Percentiles rank a stretch among this genome's conserved stretches.
Conservation (phyloP, 495 filamentous ascomycete species). For the Neurospora sp. region DNA sequence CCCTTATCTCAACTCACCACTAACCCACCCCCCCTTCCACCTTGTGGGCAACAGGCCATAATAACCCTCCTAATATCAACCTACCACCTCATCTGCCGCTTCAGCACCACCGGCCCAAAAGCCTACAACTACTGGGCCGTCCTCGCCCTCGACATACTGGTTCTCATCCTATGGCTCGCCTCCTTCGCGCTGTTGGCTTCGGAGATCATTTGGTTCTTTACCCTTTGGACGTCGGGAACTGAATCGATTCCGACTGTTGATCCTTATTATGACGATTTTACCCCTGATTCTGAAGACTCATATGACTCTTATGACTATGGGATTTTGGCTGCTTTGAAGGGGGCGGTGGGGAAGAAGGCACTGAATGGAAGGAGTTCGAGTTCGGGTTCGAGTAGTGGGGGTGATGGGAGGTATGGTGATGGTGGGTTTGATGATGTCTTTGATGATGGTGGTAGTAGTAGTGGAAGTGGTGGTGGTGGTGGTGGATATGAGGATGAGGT, state of each 20-base stretch:
- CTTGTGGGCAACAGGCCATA: slow-evolving; percentile 21
- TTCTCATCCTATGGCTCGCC: slow-evolving; percentile 37
- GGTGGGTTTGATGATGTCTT: neutral
- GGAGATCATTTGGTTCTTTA: slow-evolving; percentile 17
- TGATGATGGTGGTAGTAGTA: too few relatives aligned
- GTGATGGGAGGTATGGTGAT: neutral
- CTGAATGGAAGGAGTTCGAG: neutral
- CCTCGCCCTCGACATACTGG: slow-evolving; percentile 34
- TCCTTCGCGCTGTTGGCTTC: slow-evolving; percentile 33
- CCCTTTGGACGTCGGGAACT: neutral
- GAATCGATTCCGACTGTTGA: neutral
- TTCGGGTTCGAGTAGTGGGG: neutral
- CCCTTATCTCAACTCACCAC: neutral
- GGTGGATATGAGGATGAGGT: neutral
- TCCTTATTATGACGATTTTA: neutral
- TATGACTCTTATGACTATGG: neutral
- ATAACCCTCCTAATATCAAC: slow-evolving; percentile 29
- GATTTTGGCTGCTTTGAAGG: neutral
- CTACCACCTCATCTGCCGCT: slow-evolving; percentile 31
- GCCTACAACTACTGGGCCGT: slow-evolving; percentile 43
- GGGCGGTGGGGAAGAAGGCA: neutral
- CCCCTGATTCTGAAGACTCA: neutral
- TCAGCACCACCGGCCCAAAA: slow-evolving; percentile 7
- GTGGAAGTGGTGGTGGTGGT: neutral
- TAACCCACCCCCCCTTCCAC: neutral